Conservation (phyloP, 176 grass and related monocot species). For the Areca catechu region DNA sequence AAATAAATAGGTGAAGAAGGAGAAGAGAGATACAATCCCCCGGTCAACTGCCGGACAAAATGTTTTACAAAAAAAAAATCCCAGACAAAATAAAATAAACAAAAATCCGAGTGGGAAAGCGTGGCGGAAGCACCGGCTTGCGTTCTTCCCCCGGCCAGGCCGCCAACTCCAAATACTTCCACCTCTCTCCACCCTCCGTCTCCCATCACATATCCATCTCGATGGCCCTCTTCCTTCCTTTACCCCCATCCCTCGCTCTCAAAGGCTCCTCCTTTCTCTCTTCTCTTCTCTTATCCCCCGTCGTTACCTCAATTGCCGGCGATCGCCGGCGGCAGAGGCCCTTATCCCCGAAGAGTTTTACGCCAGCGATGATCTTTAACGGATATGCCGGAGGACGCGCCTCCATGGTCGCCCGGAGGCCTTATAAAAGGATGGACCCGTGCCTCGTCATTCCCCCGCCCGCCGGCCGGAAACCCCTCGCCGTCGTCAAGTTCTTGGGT, state of each 20-base stretch:
- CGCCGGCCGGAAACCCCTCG: constrained; percentile 38
- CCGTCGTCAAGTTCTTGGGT: constrained; percentile 75
- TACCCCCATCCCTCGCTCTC: not conserved
- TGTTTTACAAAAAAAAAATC: too few relatives aligned
- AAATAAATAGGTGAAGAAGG: too few relatives aligned
- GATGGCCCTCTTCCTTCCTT: constrained; percentile 32
- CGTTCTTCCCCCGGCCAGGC: too few relatives aligned
- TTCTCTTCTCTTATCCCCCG: not conserved
- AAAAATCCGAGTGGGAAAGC: too few relatives aligned
- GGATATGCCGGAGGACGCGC: constrained; percentile 9
- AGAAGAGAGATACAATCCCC: too few relatives aligned
- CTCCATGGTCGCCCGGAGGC: constrained; percentile 6
- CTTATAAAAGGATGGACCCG: constrained; percentile 39
- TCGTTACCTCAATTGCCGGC: not conserved
- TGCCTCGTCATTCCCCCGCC: constrained; percentile 69
- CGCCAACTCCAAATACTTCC: too few relatives aligned
- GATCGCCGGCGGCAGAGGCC: not conserved
- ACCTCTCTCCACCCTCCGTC: too few relatives aligned
- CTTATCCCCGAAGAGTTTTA: not conserved
- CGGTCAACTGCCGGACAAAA: too few relatives aligned
- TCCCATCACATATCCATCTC: too few relatives aligned
- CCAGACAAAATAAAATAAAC: too few relatives aligned
- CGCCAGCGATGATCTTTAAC: constrained; percentile 5
- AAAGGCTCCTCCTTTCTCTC: not conserved
- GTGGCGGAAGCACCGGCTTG: too few relatives aligned